Base-by-base conservation (phyloP, 2,329 filamentous ascomycete genomes). In the Colletotrichum endophyticum region DNA sequence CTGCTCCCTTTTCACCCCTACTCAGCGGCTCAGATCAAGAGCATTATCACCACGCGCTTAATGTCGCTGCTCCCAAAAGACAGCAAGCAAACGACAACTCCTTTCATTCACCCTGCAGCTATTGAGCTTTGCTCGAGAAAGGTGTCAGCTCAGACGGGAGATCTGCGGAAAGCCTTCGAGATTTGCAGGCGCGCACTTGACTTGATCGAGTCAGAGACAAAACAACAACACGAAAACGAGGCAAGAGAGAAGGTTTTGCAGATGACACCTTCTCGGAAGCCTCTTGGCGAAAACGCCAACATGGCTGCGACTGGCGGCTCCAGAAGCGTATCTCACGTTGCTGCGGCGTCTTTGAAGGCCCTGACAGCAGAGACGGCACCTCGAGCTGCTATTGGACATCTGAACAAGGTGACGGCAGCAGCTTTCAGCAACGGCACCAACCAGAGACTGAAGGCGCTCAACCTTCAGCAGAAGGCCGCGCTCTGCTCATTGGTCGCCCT, bases 71-170 rank as follows among this genome's bases (percentile, higher is more conserved):
- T 96, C 61, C 90, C 94, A 0, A 84, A 86, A 19, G 89, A 88
- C 56, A 89, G 88, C 66, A 85, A 91, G 44, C 85, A 85, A 5
- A 83, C 89, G 8, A 90, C 91, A 76, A 87, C 98, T 5, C 97
- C 97, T 0, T 98, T 99, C 81, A 92, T 99, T 75, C 96, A 99
- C 81, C 96, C 96, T 1, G 95, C 95, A 15, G 97, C 97, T 22
- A 96, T 99, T 80, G 95, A 98, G 81, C 93, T 99, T 61, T 98
- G 96, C 83, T 94, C 97, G 9, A 95, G 97, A 84, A 99, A 99
- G 84, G 95, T 99, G 19, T 94, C 97, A 6, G 95, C 94, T 70
- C 96, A 99, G 83, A 98, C 95, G 0, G 97, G 97, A 59, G 97
- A 99, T 84, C 86, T 99, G 66, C 95, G 97, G 77, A 98, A 98